Conservation (phyloP, 257 asterid species). For the Eustoma russellianum region DNA sequence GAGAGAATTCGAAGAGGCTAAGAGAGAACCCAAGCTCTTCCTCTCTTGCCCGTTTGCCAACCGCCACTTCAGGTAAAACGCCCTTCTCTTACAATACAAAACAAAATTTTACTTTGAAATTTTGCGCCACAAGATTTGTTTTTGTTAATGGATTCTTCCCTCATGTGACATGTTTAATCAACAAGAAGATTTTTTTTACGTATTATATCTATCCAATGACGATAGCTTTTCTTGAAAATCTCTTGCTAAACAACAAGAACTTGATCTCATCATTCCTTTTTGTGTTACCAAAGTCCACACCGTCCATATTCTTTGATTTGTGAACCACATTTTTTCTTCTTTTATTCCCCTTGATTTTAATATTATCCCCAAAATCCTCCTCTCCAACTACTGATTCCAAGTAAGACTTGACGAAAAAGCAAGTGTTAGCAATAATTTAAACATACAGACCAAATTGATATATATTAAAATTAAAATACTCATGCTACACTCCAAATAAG, state of each 20-base stretch:
- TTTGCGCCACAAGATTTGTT: not conserved
- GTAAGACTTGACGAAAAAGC: slow-evolving; percentile 26
- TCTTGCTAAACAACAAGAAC: slow-evolving; percentile 6
- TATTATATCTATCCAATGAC: too few species aligned
- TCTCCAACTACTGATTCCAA: slow-evolving; percentile 20
- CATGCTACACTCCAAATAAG: not conserved
- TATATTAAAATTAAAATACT: not conserved
- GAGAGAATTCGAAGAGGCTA: slow-evolving; percentile 32
- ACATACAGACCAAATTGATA: too few species aligned
- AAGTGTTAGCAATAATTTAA: too few species aligned
- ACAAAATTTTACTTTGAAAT: not conserved
- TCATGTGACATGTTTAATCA: not conserved
- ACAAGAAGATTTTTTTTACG: too few species aligned
- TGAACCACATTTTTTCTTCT: slow-evolving; percentile 5
- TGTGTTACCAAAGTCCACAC: slow-evolving; percentile 13
- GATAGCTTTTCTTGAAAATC: too few species aligned
- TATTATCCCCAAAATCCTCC: too few species aligned
- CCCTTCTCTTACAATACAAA: slow-evolving; percentile 3
- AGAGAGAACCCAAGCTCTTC: slow-evolving; percentile 35
- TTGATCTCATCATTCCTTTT: slow-evolving; percentile 16
- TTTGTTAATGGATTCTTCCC: not conserved
- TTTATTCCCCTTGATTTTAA: slow-evolving; percentile 6
- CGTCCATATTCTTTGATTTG: slow-evolving; percentile 13
- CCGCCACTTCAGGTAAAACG: slow-evolving; percentile 38
- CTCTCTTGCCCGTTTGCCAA: slow-evolving; percentile 41